Evolutionary conservation across 1,139 yeast genomes (phyloP), one percentile per base, ranked within the genome.

Genomic region (Magnusiomyces fungicola): DNA sequence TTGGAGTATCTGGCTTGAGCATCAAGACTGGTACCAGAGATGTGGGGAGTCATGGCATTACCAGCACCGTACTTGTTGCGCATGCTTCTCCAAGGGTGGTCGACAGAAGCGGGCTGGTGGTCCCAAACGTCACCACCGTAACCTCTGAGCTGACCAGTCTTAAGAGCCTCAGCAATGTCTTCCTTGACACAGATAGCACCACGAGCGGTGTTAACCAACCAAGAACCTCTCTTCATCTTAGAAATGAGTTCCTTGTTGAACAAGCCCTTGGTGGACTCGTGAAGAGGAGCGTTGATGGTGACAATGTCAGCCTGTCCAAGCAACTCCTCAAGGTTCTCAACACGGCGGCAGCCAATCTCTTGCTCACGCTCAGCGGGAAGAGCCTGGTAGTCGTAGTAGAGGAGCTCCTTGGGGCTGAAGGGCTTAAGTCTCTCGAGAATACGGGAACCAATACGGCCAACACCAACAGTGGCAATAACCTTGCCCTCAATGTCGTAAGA

Each of bases 71-170:
- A 76, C 57, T 75, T 70, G 73, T 81, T 81, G 49, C 69, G 64
- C 82, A 83, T 79, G 27, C 71, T 55, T 72, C 89, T 74, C 94
- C 94, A 85, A 55, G 90, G 89, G 62, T 83, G 89, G 63, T 76
- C 75, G 53, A 69, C 68, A 56, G 88, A 87, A 33, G 94, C 87
- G 40, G 94, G 95, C 69, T 84, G 94, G 29, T 81, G 83, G 71
- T 63, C 76, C 88, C 92, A 83, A 47, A 85, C 94, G 65, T 84
- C 94, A 60, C 94, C 94, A 60, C 90, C 92, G 63, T 85, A 84
- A 46, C 92, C 90, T 57, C 81, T 72, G 53, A 84, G 67, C 59
- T 81, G 83, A 47, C 94, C 94, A 39, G 79, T 69, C 50, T 74
- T 64, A 46, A 84, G 75, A 0, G 92, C 92, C 16, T 74, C 90